Evolutionary conservation across 2,329 filamentous ascomycete species (phyloP).

Genomic region (Cladosporium sphaerospermum): DNA sequence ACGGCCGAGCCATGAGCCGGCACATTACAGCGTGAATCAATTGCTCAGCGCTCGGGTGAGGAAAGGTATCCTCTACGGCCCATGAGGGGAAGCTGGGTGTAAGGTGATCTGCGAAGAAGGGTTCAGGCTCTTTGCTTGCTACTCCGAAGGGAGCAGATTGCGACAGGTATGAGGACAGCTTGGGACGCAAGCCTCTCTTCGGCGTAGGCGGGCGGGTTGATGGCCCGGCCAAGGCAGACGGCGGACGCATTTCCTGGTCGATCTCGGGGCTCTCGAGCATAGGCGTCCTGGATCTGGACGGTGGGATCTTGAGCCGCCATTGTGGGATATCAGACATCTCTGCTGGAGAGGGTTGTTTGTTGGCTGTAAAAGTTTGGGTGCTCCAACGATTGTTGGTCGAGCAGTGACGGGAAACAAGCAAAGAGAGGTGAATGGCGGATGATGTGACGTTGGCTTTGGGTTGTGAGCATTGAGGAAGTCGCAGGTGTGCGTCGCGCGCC

Average conservation of each 20-base stretch:
- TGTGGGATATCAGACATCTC: conserved; percentile 31
- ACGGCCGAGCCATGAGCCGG: conserved; percentile 25
- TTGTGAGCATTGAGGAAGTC: not conserved
- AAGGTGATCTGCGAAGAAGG: conserved; percentile 20
- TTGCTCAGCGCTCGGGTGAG: conserved; percentile 23
- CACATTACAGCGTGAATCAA: conserved; percentile 28
- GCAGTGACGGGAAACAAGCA: too few species aligned
- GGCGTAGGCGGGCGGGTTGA: conserved; percentile 22
- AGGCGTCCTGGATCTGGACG: conserved; percentile 26
- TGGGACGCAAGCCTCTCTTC: conserved; percentile 33
- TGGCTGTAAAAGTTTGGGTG: not conserved
- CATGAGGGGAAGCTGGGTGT: conserved; percentile 21
- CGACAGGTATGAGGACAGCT: conserved; percentile 36
- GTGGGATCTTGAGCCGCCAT: conserved; percentile 32
- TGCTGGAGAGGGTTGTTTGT: not conserved
- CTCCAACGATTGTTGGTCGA: too few species aligned
- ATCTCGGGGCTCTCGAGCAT: conserved; percentile 27
- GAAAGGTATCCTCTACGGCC: conserved; percentile 22
- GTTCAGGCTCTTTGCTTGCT: conserved; percentile 12
- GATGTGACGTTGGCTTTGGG: not conserved
- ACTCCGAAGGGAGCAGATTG: conserved; percentile 21
- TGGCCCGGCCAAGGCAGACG: not conserved
- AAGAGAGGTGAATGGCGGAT: not conserved
- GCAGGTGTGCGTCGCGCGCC: not conserved
- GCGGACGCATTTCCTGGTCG: conserved; percentile 16